Evolutionary conservation across 306 rosid genomes (phyloP), one percentile per base, ranked within the genome.

Genomic region (Begonia fuchsioides): DNA sequence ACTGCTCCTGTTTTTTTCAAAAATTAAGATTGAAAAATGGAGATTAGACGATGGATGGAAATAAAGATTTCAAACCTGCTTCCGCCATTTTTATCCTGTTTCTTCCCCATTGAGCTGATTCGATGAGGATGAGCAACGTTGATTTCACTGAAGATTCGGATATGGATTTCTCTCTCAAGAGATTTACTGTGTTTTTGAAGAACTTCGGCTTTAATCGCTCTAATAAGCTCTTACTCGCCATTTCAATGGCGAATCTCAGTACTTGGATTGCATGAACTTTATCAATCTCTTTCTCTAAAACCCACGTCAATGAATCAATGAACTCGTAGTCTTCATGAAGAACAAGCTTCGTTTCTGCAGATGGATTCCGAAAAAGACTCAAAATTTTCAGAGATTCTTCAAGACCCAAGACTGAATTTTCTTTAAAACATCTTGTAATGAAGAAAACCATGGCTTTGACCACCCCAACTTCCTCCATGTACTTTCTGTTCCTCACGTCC

Each of bases 31-130:
- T 26, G 35, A 26, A 26, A n/a, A 26, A 26, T 26, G 8, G 35
- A 26, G 8, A 26, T n/a, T 3, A 26, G 35, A 26, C 0, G 35
- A 26, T 26, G 7, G 35, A 26, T 26, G 8, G 7, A 26, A 26
- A 8, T n/a, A n/a, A n/a, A n/a, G n/a, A n/a, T n/a, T n/a, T n/a
- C n/a, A n/a, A 26, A 0, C 88, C 86, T 0, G 72, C 66, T 35
- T 81, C 79, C 0, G 74, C 75, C 1, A 82, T 94, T 45, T 83
- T 88, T 56, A 81, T 60, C 44, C 96, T 65, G 58, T 83, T 88
- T 58, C 94, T 68, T 1, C 95, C 93, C 83, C 81, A 81, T 6
- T 88, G 93, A 65, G 70, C 68, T 0, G 78, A 55, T 66, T 74
- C 86, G 51, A 76, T 67, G 0, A 83, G 48, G 10, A 76, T 61